phyloP scores from a whole-genome alignment of 2,329 filamentous ascomycete species.

The Fusarium sp. region DNA sequence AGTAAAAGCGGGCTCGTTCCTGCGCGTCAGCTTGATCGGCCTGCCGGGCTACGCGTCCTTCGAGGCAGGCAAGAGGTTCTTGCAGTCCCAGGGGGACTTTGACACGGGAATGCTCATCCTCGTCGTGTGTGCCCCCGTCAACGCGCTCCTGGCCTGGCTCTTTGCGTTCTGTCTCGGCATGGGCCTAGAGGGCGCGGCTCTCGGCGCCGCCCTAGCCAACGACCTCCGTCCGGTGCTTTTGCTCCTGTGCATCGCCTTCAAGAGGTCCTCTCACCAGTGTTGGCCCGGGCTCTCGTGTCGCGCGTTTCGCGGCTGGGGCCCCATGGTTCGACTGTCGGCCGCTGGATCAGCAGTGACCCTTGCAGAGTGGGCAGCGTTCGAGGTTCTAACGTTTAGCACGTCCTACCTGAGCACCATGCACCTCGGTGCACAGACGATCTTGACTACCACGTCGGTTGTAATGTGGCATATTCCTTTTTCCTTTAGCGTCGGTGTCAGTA shows the following conservation, averaged over 20 bases:
- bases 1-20: slow-evolving; percentile 60
- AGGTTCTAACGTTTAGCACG: slow-evolving; percentile 58
- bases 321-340: slow-evolving; percentile 53
- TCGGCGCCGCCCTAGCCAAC: slow-evolving; percentile 62
- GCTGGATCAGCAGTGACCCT: slow-evolving; percentile 55
- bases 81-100: slow-evolving; percentile 67
- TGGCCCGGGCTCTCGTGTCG: slow-evolving; percentile 55
- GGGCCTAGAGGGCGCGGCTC: slow-evolving; percentile 63
- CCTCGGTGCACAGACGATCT: slow-evolving; percentile 56
- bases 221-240: slow-evolving; percentile 61
- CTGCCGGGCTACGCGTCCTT: slow-evolving; percentile 66
- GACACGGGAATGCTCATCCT: slow-evolving; percentile 61
- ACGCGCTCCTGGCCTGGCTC: slow-evolving; percentile 61
- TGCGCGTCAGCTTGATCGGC: slow-evolving; percentile 61
- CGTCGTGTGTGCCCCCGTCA: slow-evolving; percentile 60
- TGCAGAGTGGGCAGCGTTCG: slow-evolving; percentile 57
- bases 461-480: slow-evolving; percentile 59
- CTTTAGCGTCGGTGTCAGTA: slow-evolving; percentile 51
- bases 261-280: slow-evolving; percentile 45
- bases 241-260: slow-evolving; percentile 58
- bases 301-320: slow-evolving; percentile 54
- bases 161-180: slow-evolving; percentile 57
- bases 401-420: slow-evolving; percentile 58
- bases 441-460: slow-evolving; percentile 55
- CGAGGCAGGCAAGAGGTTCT: slow-evolving; percentile 65